A percentile compares a stretch with the other conserved stretches of the same genome.
phyloP scores from a whole-genome alignment of 345 rosid species.

The Acer campestre region DNA sequence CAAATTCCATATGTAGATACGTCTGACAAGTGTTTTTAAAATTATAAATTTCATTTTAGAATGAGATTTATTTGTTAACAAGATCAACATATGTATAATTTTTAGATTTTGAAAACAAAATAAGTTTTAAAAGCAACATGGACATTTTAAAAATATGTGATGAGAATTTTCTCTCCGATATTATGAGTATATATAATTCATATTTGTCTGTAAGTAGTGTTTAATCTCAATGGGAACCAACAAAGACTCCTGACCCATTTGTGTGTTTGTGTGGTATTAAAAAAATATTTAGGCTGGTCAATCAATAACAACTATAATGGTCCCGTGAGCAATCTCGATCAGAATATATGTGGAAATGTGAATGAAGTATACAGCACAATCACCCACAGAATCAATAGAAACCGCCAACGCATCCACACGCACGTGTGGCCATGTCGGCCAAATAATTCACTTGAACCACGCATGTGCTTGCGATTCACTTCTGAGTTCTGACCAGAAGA shows the following conservation, averaged over 20 bases:
- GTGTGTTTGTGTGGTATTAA: no score
- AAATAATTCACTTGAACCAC: not conserved
- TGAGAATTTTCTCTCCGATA: no score
- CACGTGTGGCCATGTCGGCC: conserved; percentile 11
- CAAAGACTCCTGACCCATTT: no score
- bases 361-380: not conserved
- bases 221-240: no score
- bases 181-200: no score
- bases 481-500: conserved; percentile 4
- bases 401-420: not conserved
- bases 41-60: not conserved
- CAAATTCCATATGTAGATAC: not conserved
- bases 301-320: not conserved
- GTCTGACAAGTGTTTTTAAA: not conserved
- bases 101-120: no score
- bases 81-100: not conserved
- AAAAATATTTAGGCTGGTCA: no score
- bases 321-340: not conserved
- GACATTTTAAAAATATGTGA: no score
- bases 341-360: not conserved
- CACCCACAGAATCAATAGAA: not conserved
- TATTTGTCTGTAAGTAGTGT: rapidly evolving
- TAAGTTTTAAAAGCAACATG: not conserved
- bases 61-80: not conserved
- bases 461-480: conserved; percentile 10